Evolutionary conservation across 352 stramenopile species (phyloP), one percentile per base, ranked within the genome.

Genomic region (Globisporangium spiculum): DNA sequence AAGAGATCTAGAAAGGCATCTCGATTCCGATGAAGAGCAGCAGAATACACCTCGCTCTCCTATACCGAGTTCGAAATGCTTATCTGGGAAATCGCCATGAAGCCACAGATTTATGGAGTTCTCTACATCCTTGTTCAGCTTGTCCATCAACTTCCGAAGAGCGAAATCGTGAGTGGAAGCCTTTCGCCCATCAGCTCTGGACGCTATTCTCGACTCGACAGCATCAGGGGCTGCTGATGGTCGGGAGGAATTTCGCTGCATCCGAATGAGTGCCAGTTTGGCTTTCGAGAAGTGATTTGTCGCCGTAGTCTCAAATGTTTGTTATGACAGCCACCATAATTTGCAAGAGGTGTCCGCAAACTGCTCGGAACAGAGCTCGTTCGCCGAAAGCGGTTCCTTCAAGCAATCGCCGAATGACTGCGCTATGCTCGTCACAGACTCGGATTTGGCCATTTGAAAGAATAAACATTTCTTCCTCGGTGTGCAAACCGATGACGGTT

Each of bases 81-180:
- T 18, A 53, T 24, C 20, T 53, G 16, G 4, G 46, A 3, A 53
- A 53, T 24, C 18, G 16, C 46, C 46, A 53, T 20, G 46, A 53
- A n/a, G 52, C 22, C 22, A 57, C 52, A 20, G 22, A 57, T 57
- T 57, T 4, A 57, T 57, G 8, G n/a, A 57, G 24, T 57, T 57
- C n/a, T 57, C 52, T 30, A 24, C 52, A 3, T 34, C 52, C 24
- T 57, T 57, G 52, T 57, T 27, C n/a, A 57, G 22, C 27, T 57
- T 57, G 22, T 57, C 52, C 52, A 57, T 57, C 52, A 57, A 26
- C 52, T 57, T 57, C 24, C 52, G n/a, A 57, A 57, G 52, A 20
- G 52, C 52, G 27, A 57, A 34, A 26, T 57, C 52, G 24, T 57
- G 52, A 20, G 14, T 10, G 26, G 52, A 36, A 34, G 52, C 22